Percentiles rank a stretch among this genome's conserved stretches.
phyloP scores from a whole-genome alignment of 441 rosid species.

The Populus hybrid region DNA sequence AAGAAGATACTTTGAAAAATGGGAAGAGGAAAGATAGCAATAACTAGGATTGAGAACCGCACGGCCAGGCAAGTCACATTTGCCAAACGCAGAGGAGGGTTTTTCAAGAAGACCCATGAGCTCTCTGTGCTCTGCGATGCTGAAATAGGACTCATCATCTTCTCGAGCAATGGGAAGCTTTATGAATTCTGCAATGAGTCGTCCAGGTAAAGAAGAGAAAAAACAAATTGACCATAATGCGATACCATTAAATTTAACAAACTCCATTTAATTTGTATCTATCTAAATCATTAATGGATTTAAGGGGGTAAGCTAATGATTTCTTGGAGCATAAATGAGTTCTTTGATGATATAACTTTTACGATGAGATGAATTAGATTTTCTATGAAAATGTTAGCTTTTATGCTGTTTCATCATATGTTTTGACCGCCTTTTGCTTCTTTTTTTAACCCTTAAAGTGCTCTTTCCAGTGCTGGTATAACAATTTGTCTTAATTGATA shows the following conservation, averaged over 20 bases:
- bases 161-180: constrained; percentile 35
- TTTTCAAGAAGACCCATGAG: constrained; percentile 42
- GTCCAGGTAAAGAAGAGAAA: constrained; percentile 19
- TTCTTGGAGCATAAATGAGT: neutral
- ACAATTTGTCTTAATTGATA: neutral
- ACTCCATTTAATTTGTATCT: neutral
- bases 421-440: neutral
- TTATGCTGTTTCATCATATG: neutral
- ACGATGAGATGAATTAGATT: neutral
- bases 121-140: constrained; percentile 34
- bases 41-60: constrained; percentile 36
- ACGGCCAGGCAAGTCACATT: constrained; percentile 43
- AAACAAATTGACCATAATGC: too few species aligned
- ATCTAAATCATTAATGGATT: neutral
- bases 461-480: neutral
- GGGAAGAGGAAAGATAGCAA: constrained; percentile 42
- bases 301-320: neutral
- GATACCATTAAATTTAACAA: neutral
- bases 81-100: constrained; percentile 36
- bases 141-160: constrained; percentile 36
- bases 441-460: neutral
- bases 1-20: neutral
- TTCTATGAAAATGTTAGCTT: neutral
- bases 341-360: neutral
- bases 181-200: constrained; percentile 29